A percentile compares a stretch with the other conserved stretches of the same genome.
Evolutionary conservation across 352 stramenopile species (phyloP).

Genomic region (Thraustotheca clavata): DNA sequence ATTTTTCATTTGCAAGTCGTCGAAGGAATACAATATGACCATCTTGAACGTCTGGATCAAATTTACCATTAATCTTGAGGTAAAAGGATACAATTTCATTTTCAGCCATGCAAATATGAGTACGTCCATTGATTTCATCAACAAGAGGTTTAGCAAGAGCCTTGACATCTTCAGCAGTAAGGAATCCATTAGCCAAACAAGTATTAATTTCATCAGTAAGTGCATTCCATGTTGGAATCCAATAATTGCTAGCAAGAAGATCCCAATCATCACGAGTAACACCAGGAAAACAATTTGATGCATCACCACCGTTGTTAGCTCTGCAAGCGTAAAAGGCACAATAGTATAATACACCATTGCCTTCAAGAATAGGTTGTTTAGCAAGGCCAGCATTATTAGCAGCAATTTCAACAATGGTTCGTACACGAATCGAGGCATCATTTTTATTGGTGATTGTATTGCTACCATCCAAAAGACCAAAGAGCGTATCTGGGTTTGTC

Average conservation of each 20-base stretch:
- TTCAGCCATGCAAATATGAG: slow-evolving; percentile 16
- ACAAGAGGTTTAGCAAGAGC: background rate
- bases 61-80: slow-evolving; percentile 5
- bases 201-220: slow-evolving; percentile 7
- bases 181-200: background rate
- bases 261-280: background rate
- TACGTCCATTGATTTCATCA: background rate
- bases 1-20: slow-evolving; percentile 11
- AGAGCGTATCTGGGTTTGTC: slow-evolving; percentile 16
- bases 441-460: background rate
- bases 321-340: slow-evolving; percentile 15
- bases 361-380: slow-evolving; percentile 18
- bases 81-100: slow-evolving; percentile 14
- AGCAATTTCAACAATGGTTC: slow-evolving; percentile 5
- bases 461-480: slow-evolving; percentile 1
- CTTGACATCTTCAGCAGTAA: background rate
- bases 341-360: slow-evolving; percentile 16
- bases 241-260: background rate
- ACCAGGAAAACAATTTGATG: slow-evolving; percentile 4
- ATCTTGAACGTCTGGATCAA: slow-evolving; percentile 8
- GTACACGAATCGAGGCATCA: background rate
- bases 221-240: slow-evolving; percentile 1
- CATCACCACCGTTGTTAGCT: slow-evolving; percentile 16
- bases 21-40: slow-evolving; percentile 12
- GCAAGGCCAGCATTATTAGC: background rate